Conservation (phyloP, 345 rosid species). For the Boechera stricta region DNA sequence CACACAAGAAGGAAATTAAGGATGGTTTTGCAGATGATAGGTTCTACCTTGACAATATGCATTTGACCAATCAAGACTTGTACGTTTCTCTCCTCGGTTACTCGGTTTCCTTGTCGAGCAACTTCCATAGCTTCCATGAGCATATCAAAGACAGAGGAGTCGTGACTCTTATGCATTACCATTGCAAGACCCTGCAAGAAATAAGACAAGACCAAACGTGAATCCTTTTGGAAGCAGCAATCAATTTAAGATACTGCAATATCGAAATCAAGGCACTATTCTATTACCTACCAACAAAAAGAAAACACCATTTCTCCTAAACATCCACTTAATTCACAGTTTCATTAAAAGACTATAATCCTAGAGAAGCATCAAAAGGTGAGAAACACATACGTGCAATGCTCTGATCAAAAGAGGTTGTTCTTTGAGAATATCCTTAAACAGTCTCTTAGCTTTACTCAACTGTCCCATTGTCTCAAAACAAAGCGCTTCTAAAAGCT, state of each 20-base stretch:
- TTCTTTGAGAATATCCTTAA: constrained; percentile 66
- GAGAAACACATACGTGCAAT: constrained; percentile 70
- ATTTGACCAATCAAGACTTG: constrained; percentile 83
- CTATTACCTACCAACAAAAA: not conserved
- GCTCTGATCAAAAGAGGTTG: constrained; percentile 85
- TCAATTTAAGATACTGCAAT: not conserved
- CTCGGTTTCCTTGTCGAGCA: constrained; percentile 58
- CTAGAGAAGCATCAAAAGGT: constrained; percentile 8
- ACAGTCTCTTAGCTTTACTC: constrained; percentile 67
- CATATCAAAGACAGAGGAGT: constrained; percentile 83
- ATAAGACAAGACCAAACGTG: constrained; percentile 12
- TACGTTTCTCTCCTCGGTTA: constrained; percentile 85
- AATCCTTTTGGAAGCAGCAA: too few species aligned
- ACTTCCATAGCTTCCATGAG: constrained; percentile 68
- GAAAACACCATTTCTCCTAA: constrained; percentile 23
- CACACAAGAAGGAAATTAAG: not conserved
- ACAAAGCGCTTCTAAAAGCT: constrained; percentile 84
- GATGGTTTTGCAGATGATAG: constrained; percentile 14
- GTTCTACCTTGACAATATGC: constrained; percentile 75
- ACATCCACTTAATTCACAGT: not conserved
- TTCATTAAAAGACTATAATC: not conserved
- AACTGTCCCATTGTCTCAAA: constrained; percentile 78
- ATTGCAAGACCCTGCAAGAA: constrained; percentile 75
- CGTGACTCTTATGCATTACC: constrained; percentile 88
- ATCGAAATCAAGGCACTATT: not conserved